Conservation (phyloP, 148 eudicot genomes). For the Fagopyrum esculentum region DNA sequence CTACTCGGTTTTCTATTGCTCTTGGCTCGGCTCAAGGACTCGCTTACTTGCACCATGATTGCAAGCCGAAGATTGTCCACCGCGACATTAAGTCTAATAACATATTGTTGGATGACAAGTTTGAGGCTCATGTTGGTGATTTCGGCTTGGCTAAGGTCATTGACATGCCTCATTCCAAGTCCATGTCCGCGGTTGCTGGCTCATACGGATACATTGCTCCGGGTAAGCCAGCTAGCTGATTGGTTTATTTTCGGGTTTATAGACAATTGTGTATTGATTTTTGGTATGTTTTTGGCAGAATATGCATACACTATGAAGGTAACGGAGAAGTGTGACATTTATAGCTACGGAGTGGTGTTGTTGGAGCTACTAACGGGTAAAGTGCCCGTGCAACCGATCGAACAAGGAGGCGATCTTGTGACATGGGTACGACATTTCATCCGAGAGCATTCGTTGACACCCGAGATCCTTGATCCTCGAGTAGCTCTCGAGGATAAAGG, state of each 20-base stretch:
- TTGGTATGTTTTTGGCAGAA: constrained; percentile 33
- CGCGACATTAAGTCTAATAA: constrained; percentile 18
- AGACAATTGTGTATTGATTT: neutral
- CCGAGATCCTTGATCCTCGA: constrained; percentile 66
- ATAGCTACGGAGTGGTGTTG: constrained; percentile 93
- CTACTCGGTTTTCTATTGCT: constrained; percentile 13
- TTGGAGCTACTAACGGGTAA: constrained; percentile 86
- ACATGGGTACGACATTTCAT: constrained; percentile 59
- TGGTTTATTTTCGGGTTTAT: neutral
- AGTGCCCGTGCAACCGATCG: constrained; percentile 85
- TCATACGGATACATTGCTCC: constrained; percentile 20
- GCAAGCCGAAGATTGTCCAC: constrained; percentile 17
- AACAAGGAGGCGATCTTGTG: constrained; percentile 88
- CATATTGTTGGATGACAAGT: constrained; percentile 14
- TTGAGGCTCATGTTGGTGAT: constrained; percentile 21
- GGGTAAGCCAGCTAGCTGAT: constrained; percentile 14
- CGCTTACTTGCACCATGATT: constrained; percentile 19
- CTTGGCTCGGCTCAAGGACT: constrained; percentile 18
- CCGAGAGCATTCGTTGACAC: constrained; percentile 46
- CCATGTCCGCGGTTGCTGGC: constrained; percentile 18
- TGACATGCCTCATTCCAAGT: constrained; percentile 8
- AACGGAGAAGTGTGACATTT: constrained; percentile 88
- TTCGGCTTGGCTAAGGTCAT: constrained; percentile 21
- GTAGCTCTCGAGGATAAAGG: constrained; percentile 40
- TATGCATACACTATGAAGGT: constrained; percentile 98